Conservation (phyloP, 1,139 yeast genomes). For the Geotrichum reessii region DNA sequence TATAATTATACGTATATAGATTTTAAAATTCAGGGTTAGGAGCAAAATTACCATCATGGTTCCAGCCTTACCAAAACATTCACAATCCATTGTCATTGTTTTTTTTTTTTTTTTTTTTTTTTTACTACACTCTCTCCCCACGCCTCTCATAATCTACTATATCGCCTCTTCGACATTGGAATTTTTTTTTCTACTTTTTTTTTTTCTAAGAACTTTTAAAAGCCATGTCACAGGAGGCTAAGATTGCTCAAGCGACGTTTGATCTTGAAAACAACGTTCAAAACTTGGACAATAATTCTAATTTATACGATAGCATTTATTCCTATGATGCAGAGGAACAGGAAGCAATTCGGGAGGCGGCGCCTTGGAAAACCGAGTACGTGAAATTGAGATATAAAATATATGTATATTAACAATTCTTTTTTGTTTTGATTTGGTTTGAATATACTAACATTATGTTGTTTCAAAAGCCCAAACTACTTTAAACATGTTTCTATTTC, state of each 20-base stretch:
- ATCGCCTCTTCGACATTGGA: too few relatives aligned
- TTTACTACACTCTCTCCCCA: too few relatives aligned
- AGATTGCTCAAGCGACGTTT: constrained; percentile 32
- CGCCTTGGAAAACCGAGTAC: constrained; percentile 45
- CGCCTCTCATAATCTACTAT: too few relatives aligned
- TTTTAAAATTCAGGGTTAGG: neutral
- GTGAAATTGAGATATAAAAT: too few relatives aligned
- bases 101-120: too few relatives aligned
- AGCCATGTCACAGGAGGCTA: constrained; percentile 14
- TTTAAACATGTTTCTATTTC: constrained; percentile 66
- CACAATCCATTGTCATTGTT: neutral
- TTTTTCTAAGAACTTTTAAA: neutral
- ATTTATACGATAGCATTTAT: constrained; percentile 29
- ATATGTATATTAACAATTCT: too few relatives aligned
- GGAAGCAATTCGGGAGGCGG: constrained; percentile 26
- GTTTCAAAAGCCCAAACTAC: constrained; percentile 42
- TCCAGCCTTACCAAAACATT: neutral
- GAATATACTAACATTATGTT: constrained; percentile 23
- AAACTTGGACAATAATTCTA: constrained; percentile 21
- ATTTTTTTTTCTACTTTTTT: too few relatives aligned
- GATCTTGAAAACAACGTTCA: constrained; percentile 33
- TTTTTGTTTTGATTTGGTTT: neutral
- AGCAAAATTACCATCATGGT: neutral
- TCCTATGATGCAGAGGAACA: constrained; percentile 32
- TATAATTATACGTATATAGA: too few relatives aligned